Evolutionary conservation across 2,329 filamentous ascomycete species (phyloP).

Genomic region (Paecilomyces sp.): DNA sequence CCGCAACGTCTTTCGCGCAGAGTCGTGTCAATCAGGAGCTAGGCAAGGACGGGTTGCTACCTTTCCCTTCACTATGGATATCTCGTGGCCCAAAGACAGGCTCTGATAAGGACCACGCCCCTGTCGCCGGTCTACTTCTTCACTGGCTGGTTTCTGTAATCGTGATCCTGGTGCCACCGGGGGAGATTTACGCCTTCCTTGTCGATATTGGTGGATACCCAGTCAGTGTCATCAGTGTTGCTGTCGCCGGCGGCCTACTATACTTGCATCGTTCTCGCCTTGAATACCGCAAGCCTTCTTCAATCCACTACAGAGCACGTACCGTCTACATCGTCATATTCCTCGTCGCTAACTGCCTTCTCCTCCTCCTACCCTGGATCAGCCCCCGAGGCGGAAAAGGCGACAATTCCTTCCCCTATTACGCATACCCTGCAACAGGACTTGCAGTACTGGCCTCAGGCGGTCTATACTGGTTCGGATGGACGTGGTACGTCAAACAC

Average conservation of each 20-base stretch:
- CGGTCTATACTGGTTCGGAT: not conserved
- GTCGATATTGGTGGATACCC: slow-evolving; percentile 19
- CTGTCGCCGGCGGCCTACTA: slow-evolving; percentile 46
- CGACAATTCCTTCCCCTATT: not conserved
- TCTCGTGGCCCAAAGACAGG: not conserved
- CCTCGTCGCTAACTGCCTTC: not conserved
- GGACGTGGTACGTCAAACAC: not conserved
- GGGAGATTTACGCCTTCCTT: slow-evolving; percentile 56
- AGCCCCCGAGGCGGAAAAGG: not conserved
- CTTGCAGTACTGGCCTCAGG: not conserved
- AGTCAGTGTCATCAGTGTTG: slow-evolving; percentile 6
- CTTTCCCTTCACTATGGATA: slow-evolving; percentile 57
- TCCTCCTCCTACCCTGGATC: not conserved
- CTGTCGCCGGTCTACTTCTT: slow-evolving; percentile 45
- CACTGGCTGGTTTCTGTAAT: slow-evolving; percentile 59
- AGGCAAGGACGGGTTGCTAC: slow-evolving; percentile 58
- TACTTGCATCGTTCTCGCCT: slow-evolving; percentile 31
- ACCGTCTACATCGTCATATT: slow-evolving; percentile 38
- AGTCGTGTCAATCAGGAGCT: slow-evolving; percentile 41
- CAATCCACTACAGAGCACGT: slow-evolving; percentile 45
- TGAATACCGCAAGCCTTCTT: slow-evolving; percentile 44
- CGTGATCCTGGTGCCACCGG: slow-evolving; percentile 54
- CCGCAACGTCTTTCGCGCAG: slow-evolving; percentile 10
- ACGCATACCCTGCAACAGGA: not conserved
- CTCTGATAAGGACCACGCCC: slow-evolving; percentile 27